These are phyloP conservation scores for Pulveroboletus sp. DNA, from an alignment of 768 basidiomycete species.

Conservation along the genomic window DNA sequence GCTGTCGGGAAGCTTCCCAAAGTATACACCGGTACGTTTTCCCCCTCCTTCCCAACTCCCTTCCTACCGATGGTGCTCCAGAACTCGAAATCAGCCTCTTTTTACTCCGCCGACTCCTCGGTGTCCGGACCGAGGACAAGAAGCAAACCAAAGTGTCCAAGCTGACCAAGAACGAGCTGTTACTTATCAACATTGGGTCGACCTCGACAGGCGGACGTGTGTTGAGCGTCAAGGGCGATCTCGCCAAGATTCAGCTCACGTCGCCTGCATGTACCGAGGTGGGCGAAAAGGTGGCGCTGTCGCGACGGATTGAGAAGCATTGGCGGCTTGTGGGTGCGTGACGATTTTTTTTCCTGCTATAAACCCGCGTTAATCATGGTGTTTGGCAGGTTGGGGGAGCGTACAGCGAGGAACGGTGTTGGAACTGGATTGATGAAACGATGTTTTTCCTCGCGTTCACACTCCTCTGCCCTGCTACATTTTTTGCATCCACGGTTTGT, in stretches of 20 bases:
- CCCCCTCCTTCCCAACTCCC: background rate
- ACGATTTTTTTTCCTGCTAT: no score
- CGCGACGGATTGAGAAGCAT: conserved; percentile 94
- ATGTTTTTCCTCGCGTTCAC: no score
- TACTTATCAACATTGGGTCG: conserved; percentile 97
- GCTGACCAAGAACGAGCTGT: conserved; percentile 84
- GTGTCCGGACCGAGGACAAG: conserved; percentile 98
- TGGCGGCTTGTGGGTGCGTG: conserved; percentile 88
- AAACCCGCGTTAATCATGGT: background rate
- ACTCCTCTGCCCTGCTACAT: no score
- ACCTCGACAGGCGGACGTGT: conserved; percentile 97
- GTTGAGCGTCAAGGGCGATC: conserved; percentile 88
- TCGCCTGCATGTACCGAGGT: conserved; percentile 95
- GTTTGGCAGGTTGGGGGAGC: conserved; percentile 60
- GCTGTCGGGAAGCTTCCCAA: conserved; percentile 92
- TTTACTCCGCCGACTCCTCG: conserved; percentile 92
- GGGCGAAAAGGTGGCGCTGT: conserved; percentile 96
- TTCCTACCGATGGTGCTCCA: conserved; percentile 22
- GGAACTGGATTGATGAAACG: conserved; percentile 58
- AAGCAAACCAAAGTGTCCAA: conserved; percentile 97
- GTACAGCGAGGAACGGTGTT: conserved; percentile 82
- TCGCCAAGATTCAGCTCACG: conserved; percentile 92
- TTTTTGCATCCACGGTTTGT: background rate
- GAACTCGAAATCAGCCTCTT: conserved; percentile 93
- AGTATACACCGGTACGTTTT: conserved; percentile 74